Percentiles rank a stretch among this genome's conserved stretches.
Evolutionary conservation across 2,329 filamentous ascomycete species (phyloP).

Genomic region (Ophiostoma ulmi): DNA sequence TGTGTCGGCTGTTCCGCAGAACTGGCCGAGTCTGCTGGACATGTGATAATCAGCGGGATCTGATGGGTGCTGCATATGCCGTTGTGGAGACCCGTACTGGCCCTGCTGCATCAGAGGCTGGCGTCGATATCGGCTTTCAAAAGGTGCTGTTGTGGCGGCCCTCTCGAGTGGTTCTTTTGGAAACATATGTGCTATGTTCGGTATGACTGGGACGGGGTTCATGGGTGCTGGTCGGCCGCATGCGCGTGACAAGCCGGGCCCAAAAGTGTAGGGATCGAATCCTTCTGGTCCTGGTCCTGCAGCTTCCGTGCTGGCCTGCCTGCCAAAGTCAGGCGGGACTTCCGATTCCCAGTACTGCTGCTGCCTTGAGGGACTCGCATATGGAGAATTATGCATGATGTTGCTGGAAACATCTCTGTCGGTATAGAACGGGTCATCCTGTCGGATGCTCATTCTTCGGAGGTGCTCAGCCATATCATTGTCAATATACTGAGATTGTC

Average conservation of each 20-base stretch:
- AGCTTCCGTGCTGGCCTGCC: background rate
- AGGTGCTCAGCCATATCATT: background rate
- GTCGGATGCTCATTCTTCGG: slow-evolving; percentile 6
- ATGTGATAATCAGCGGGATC: background rate
- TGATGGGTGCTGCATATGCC: background rate
- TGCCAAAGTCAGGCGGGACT: background rate
- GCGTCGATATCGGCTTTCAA: background rate
- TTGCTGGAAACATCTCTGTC: background rate
- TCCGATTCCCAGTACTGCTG: background rate
- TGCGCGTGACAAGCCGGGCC: background rate
- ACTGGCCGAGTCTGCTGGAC: slow-evolving; percentile 14
- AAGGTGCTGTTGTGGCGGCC: slow-evolving; percentile 20
- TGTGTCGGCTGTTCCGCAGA: background rate
- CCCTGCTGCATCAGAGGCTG: background rate
- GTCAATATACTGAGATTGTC: background rate
- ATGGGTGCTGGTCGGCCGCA: slow-evolving; percentile 15
- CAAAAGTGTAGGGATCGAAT: background rate
- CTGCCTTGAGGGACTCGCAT: background rate
- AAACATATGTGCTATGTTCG: background rate
- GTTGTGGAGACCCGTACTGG: background rate
- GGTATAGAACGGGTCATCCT: slow-evolving; percentile 3
- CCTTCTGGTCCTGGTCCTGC: background rate
- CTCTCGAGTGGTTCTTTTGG: slow-evolving; percentile 14
- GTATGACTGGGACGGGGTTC: background rate
- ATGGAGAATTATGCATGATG: background rate